Evolutionary conservation across 768 basidiomycete species (phyloP).

Genomic region (Lanmaoa rubissima): DNA sequence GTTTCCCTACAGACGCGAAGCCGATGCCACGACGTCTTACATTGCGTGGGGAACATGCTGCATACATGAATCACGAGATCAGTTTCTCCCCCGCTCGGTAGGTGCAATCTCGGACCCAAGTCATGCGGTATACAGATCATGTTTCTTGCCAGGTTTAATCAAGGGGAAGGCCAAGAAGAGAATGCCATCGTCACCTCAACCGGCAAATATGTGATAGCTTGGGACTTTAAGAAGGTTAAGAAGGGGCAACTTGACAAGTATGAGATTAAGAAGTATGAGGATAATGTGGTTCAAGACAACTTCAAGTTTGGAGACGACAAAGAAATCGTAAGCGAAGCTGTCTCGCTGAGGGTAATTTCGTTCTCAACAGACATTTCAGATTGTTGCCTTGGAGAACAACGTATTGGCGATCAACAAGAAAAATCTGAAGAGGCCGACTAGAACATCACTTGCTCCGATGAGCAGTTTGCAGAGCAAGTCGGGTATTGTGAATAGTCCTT

Average conservation of each 20-base stretch:
- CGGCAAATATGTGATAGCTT: slow-evolving; percentile 89
- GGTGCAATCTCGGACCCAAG: slow-evolving; percentile 8
- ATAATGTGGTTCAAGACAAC: slow-evolving; percentile 92
- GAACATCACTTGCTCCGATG: slow-evolving; percentile 61
- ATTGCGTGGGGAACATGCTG: slow-evolving; percentile 87
- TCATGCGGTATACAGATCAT: background rate
- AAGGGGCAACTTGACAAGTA: slow-evolving; percentile 88
- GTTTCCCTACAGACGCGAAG: slow-evolving; percentile 93
- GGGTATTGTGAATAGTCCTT: slow-evolving; percentile 67
- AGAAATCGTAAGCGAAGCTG: slow-evolving; percentile 70
- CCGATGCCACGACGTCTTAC: slow-evolving; percentile 87
- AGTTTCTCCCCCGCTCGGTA: slow-evolving; percentile 94
- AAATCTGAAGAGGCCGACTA: slow-evolving; percentile 78
- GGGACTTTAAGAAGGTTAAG: slow-evolving; percentile 97
- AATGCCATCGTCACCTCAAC: slow-evolving; percentile 95
- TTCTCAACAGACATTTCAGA: slow-evolving; percentile 45
- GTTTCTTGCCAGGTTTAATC: slow-evolving; percentile 72
- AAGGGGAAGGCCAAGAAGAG: slow-evolving; percentile 83
- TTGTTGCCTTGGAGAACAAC: slow-evolving; percentile 93
- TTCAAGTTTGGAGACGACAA: slow-evolving; percentile 98
- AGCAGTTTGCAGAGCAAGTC: slow-evolving; percentile 49
- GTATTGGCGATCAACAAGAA: slow-evolving; percentile 95
- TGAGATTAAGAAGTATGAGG: slow-evolving; percentile 95
- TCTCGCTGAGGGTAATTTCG: background rate
- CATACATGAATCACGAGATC: slow-evolving; percentile 87